Conservation (phyloP, 2,329 filamentous ascomycete genomes). For the Fusarium nelsonii region DNA sequence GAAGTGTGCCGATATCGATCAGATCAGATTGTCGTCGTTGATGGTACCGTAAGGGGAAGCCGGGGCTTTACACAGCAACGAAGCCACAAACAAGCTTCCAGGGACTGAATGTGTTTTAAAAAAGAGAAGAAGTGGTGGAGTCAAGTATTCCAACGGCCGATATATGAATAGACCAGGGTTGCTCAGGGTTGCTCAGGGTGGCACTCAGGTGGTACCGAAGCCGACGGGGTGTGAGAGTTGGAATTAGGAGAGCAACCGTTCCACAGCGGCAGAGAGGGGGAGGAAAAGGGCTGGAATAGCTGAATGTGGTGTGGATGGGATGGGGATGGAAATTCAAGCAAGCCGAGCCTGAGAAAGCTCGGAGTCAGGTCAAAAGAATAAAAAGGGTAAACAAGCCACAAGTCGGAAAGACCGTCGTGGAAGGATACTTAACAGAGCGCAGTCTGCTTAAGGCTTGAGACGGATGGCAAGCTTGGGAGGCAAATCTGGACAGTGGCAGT, state of each 20-base stretch:
- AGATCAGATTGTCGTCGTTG: not conserved
- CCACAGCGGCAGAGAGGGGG: slow-evolving; percentile 4
- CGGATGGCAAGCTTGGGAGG: slow-evolving; percentile 26
- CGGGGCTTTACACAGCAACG: not conserved
- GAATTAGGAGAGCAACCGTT: slow-evolving; percentile 18
- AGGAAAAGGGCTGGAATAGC: not conserved
- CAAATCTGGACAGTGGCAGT: slow-evolving; percentile 17
- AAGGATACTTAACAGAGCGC: slow-evolving; percentile 23
- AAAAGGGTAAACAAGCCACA: slow-evolving; percentile 25
- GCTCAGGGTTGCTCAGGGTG: slow-evolving; percentile 30
- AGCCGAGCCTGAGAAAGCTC: slow-evolving; percentile 16
- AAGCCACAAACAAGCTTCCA: slow-evolving; percentile 1
- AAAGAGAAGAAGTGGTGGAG: slow-evolving; percentile 27
- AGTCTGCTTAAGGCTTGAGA: slow-evolving; percentile 14
- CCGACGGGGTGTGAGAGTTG: slow-evolving; percentile 17
- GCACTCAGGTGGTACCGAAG: slow-evolving; percentile 36
- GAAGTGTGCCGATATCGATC: not conserved
- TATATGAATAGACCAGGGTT: slow-evolving; percentile 38
- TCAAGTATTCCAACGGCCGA: slow-evolving; percentile 28
- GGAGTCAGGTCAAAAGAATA: slow-evolving; percentile 4
- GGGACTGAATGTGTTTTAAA: slow-evolving; percentile 4
- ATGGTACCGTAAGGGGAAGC: not conserved
- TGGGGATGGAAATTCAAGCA: not conserved
- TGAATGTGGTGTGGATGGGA: not conserved
- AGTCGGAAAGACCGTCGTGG: slow-evolving; percentile 5